Evolutionary conservation across 179 eudicot genomes (phyloP).

Genomic region (Carnegiea gigantea): DNA sequence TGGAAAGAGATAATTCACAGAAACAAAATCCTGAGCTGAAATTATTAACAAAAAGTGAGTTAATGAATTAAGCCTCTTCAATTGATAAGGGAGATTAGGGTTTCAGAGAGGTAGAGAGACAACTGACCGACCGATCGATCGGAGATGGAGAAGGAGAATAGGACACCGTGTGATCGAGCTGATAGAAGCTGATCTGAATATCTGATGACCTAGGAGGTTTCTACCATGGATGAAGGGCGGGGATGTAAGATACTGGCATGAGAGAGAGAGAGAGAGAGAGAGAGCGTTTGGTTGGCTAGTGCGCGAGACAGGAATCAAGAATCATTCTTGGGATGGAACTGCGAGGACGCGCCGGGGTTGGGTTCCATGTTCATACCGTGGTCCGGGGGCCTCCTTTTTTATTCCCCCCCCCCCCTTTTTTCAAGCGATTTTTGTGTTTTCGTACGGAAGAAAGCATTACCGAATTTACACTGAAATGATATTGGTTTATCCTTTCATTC

Average conservation of each 20-base stretch:
- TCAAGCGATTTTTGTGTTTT: too few relatives aligned
- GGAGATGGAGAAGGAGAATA: background rate
- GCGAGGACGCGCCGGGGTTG: background rate
- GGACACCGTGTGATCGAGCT: slow-evolving; percentile 10
- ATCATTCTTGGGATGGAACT: background rate
- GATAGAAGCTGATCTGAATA: slow-evolving; percentile 3
- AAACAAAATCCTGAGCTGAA: background rate
- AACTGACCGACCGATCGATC: slow-evolving; percentile 11
- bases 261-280: slow-evolving; percentile 4
- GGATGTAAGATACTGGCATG: background rate
- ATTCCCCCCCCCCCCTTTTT: too few relatives aligned
- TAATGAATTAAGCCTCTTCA: background rate
- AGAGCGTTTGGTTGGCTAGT: background rate
- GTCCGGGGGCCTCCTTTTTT: too few relatives aligned
- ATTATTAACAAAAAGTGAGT: background rate
- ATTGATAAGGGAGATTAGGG: background rate
- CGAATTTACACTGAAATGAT: too few relatives aligned
- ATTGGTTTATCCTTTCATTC: too few relatives aligned
- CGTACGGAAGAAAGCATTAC: too few relatives aligned
- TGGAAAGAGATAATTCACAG: background rate
- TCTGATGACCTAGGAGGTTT: background rate
- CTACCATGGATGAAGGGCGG: background rate
- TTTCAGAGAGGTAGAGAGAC: background rate
- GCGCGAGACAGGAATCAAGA: background rate
- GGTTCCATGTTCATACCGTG: background rate